phyloP scores from a whole-genome alignment of 2,329 filamentous ascomycete genomes.

The Volutella citrinella region DNA sequence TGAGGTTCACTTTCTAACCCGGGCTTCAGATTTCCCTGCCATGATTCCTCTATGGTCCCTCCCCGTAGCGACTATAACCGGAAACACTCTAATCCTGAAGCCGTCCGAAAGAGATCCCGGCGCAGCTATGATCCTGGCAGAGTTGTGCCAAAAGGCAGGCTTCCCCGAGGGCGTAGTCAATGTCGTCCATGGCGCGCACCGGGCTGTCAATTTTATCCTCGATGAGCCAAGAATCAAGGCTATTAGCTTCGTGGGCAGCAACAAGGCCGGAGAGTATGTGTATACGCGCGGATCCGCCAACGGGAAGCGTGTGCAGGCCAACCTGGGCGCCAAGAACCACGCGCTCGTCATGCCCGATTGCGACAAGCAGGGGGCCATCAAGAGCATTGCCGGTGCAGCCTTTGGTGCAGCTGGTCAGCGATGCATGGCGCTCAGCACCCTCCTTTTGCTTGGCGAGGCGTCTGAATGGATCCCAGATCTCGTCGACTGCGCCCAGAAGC shows the following conservation, averaged over 20 bases:
- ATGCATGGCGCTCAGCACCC: conserved; percentile 76
- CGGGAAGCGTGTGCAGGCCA: conserved; percentile 79
- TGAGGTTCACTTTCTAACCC: background rate
- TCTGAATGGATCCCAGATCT: conserved; percentile 74
- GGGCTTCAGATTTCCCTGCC: conserved; percentile 67
- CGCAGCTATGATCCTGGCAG: conserved; percentile 75
- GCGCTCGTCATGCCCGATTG: conserved; percentile 74
- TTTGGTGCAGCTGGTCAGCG: conserved; percentile 78
- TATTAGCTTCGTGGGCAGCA: conserved; percentile 75
- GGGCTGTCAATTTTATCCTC: conserved; percentile 75
- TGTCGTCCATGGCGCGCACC: conserved; percentile 70
- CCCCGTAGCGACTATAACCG: conserved; percentile 72
- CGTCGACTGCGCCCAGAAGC: conserved; percentile 65
- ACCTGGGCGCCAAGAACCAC: conserved; percentile 81
- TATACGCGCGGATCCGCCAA: conserved; percentile 69
- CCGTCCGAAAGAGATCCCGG: conserved; percentile 77
- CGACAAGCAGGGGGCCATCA: conserved; percentile 78
- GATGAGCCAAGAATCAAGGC: conserved; percentile 78
- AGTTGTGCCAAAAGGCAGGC: conserved; percentile 70
- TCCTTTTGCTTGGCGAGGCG: conserved; percentile 72
- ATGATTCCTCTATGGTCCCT: conserved; percentile 86
- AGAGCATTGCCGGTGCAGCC: conserved; percentile 75
- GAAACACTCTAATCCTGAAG: conserved; percentile 76
- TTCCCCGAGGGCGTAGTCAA: conserved; percentile 76
- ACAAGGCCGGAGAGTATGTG: conserved; percentile 81